Evolutionary conservation across 768 basidiomycete species (phyloP).

Genomic region (Collybiopsis luxurians): DNA sequence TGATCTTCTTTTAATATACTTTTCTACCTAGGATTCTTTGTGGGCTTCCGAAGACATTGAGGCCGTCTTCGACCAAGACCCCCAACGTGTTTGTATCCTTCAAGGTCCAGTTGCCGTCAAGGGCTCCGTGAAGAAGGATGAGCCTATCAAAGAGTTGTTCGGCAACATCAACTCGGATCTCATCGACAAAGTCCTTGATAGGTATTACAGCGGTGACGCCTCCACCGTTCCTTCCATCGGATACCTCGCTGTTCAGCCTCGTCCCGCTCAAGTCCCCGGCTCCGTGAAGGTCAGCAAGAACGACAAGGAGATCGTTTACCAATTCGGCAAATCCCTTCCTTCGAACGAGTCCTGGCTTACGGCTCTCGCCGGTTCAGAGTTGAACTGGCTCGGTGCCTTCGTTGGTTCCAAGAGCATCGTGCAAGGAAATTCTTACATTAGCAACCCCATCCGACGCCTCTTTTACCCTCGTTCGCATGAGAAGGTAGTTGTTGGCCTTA

Average conservation of each 20-base stretch:
- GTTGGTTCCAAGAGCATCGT: conserved; percentile 80
- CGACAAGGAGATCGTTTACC: conserved; percentile 44
- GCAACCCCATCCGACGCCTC: conserved; percentile 86
- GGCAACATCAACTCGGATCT: conserved; percentile 83
- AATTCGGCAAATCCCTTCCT: conserved; percentile 54
- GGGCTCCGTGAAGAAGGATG: conserved; percentile 84
- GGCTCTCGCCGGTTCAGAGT: conserved; percentile 73
- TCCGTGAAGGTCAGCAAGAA: conserved; percentile 41
- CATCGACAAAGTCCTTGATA: conserved; percentile 73
- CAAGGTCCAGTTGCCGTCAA: conserved; percentile 96
- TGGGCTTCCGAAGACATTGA: conserved; percentile 99
- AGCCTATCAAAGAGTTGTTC: conserved; percentile 90
- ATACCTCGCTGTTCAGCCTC: conserved; percentile 63
- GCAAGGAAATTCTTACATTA: conserved; percentile 81
- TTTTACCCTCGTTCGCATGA: conserved; percentile 82
- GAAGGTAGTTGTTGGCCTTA: conserved; percentile 61
- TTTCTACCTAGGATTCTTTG: conserved; percentile 73
- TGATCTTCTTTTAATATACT: not conserved
- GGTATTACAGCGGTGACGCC: conserved; percentile 74
- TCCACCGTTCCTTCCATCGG: conserved; percentile 77
- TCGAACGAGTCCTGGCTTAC: conserved; percentile 76
- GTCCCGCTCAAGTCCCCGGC: conserved; percentile 30
- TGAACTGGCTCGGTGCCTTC: conserved; percentile 87
- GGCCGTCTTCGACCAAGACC: conserved; percentile 98
- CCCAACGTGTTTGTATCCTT: conserved; percentile 95